Evolutionary conservation across 2,329 filamentous ascomycete genomes (phyloP), one percentile per base, ranked within the genome.

Genomic region (Moelleriella libera): DNA sequence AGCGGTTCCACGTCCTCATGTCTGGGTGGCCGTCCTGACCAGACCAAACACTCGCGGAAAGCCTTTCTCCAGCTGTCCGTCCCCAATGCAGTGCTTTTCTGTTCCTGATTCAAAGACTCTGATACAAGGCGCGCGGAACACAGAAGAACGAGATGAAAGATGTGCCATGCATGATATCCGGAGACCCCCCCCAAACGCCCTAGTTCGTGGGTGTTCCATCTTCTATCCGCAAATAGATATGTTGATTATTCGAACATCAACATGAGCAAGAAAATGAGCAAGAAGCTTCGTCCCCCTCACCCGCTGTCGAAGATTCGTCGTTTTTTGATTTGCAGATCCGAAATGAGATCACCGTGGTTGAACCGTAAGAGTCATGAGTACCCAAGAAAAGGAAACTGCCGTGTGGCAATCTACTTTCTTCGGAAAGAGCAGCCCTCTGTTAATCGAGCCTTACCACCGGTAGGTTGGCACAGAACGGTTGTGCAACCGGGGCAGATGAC

Each of bases 341-440:
- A 76, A 68, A 73, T 70, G 70, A 41, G 29, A 70, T 68, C 69
- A 70, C 70, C 73, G 58, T 63, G 57, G 61, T 68, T 72, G 62
- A 70, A 68, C 64, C 63, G 59, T 67, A 65, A 66, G 66, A 68
- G 63, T 69, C 69, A 67, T 70, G 63, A 69, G 58, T 67, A 69
- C 63, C 65, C 65, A 31, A 64, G n/a, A 67, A 71, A 68, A 64
- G 66, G 65, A 71, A 69, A 61, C 64, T 65, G 68, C 62, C 54
- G 30, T 58, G 58, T 61, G 57, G 59, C 64, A 71, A 66, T 87
- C 76, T 97, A 98, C 90, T 98, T 98, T 80, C 89, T 89, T 78
- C 92, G 85, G 88, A 98, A 98, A 69, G 92, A 97, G 87, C 92
- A 98, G 71, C 92, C 92, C 84, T 98, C 92, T 58, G 92, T 98